Conservation (phyloP, 1,139 yeast species). For the Lizanozyma gosingica region DNA sequence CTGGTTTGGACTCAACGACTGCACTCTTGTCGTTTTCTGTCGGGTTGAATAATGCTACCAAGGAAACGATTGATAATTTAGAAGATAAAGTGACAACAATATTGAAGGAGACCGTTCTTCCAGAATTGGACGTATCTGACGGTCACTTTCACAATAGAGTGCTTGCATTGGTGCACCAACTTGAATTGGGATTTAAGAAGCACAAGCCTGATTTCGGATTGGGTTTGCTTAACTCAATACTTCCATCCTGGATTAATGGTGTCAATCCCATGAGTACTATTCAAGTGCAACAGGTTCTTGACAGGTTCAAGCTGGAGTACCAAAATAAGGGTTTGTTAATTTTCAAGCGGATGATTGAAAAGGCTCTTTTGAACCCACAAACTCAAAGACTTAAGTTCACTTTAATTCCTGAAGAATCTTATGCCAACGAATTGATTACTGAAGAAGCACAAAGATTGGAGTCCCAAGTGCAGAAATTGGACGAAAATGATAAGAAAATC, state of each 20-base stretch:
- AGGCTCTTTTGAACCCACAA: slow-evolving; percentile 37
- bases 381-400: slow-evolving; percentile 58
- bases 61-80: slow-evolving; percentile 38
- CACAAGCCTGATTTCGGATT: slow-evolving; percentile 90
- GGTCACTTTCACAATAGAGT: slow-evolving; percentile 56
- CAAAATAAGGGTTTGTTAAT: slow-evolving; percentile 43
- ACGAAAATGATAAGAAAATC: slow-evolving; percentile 47
- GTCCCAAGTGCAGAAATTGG: slow-evolving; percentile 32
- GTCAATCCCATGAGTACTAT: slow-evolving; percentile 61
- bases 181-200: slow-evolving; percentile 75
- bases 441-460: slow-evolving; percentile 53
- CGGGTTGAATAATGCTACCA: slow-evolving; percentile 72
- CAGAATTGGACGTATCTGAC: slow-evolving; percentile 28
- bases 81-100: slow-evolving; percentile 38
- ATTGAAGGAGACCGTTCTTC: slow-evolving; percentile 25
- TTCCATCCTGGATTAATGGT: slow-evolving; percentile 80
- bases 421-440: slow-evolving; percentile 34
- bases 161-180: slow-evolving; percentile 79
- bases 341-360: slow-evolving; percentile 48
- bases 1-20: slow-evolving; percentile 82
- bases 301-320: slow-evolving; percentile 54
- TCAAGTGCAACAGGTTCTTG: slow-evolving; percentile 54
- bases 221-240: slow-evolving; percentile 60
- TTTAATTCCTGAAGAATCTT: slow-evolving; percentile 62
- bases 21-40: slow-evolving; percentile 71